phyloP scores from a whole-genome alignment of 139 green algal species.

The Edaphochlamys debaryana region DNA sequence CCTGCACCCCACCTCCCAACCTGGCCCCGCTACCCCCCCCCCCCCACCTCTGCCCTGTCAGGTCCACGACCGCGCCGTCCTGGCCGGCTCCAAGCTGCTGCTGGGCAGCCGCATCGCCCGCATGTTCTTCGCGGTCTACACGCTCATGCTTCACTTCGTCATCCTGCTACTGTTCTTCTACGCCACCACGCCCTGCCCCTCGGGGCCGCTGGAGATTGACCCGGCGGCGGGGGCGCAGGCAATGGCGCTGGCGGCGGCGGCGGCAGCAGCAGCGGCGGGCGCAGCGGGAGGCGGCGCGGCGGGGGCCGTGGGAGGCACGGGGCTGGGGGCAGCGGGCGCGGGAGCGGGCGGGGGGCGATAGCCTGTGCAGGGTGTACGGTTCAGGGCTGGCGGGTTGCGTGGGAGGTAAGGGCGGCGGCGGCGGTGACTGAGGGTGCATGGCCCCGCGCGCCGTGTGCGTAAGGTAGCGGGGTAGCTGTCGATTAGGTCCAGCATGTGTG shows the following conservation, averaged over 20 bases:
- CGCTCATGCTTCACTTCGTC: constrained; percentile 64
- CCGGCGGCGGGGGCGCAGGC: not conserved
- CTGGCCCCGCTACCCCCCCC: not conserved
- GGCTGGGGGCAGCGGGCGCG: not conserved
- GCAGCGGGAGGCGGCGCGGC: not conserved
- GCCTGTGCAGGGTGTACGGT: too few relatives aligned
- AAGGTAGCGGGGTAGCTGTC: too few relatives aligned
- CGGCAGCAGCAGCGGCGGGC: not conserved
- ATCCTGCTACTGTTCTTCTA: constrained; percentile 64
- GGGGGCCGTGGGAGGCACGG: too few relatives aligned
- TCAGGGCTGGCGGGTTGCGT: too few relatives aligned
- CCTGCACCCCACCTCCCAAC: not conserved
- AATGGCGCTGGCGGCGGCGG: not conserved
- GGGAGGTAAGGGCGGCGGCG: too few relatives aligned
- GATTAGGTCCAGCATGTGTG: too few relatives aligned
- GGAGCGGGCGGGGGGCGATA: too few relatives aligned
- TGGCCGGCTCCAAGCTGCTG: constrained; percentile 52
- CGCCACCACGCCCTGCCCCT: constrained; percentile 40
- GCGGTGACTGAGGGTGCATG: too few relatives aligned
- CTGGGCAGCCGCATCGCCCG: constrained; percentile 50
- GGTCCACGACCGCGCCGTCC: constrained; percentile 51
- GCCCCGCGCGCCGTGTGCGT: too few relatives aligned
- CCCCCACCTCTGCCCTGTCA: not conserved
- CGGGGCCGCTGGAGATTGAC: not conserved
- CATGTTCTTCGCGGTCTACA: constrained; percentile 58